These are phyloP conservation scores for Chlamydomonas schloesseri DNA, from an alignment of 139 green algal genomes.

Conservation along the genomic window DNA sequence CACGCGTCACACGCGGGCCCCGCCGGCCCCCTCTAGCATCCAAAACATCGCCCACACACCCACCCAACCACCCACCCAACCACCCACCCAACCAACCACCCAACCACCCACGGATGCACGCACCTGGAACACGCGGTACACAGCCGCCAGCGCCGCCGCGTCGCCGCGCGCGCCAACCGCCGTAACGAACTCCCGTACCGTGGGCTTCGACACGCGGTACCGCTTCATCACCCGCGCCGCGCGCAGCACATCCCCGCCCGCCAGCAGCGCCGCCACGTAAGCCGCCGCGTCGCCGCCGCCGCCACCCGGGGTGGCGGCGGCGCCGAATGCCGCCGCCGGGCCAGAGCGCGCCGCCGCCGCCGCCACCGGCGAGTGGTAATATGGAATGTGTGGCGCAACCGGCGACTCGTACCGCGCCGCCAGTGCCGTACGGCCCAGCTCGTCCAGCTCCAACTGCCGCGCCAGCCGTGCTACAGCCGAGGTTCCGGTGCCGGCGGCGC, in stretches of 20 bases:
- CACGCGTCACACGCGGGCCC: no score
- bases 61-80: not conserved
- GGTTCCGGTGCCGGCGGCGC: no score
- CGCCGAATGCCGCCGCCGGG: not conserved
- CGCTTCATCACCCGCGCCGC: constrained; percentile 45
- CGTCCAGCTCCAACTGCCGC: constrained; percentile 20
- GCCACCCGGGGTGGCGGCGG: not conserved
- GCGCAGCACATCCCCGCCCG: constrained; percentile 45
- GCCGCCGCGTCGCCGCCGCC: constrained; percentile 2
- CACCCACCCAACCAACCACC: not conserved
- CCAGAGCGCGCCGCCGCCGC: not conserved
- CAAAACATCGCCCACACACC: no score
- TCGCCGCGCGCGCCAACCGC: constrained; percentile 55
- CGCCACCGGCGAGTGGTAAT: not conserved
- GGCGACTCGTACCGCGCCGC: constrained; percentile 21
- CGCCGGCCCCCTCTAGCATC: no score
- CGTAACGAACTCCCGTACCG: constrained; percentile 45
- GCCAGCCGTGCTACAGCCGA: not conserved
- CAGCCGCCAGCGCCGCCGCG: constrained; percentile 42
- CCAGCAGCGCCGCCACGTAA: constrained; percentile 51
- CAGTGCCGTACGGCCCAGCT: constrained; percentile 9
- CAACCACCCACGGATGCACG: not conserved
- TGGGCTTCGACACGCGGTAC: constrained; percentile 33
- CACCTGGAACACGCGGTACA: constrained; percentile 52
- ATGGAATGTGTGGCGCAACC: not conserved